Conservation (phyloP, 1,284 basidiomycete genomes). For the Trichosporon sp. region DNA sequence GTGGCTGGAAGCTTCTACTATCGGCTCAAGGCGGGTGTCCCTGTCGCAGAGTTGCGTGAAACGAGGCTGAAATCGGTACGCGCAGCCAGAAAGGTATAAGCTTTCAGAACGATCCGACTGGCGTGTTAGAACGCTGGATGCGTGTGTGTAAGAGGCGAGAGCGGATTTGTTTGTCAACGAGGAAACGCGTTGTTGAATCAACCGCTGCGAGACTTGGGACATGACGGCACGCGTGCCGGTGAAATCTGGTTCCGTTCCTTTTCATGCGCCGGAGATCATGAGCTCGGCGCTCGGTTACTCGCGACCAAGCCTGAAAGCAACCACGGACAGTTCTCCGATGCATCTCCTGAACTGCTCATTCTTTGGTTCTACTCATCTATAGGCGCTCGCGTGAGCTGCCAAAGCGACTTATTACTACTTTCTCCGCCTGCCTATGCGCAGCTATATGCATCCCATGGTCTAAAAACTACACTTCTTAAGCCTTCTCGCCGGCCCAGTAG, state of each 20-base stretch:
- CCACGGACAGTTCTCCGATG: neutral
- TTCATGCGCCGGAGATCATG: neutral
- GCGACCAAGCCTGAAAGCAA: neutral
- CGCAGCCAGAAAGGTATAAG: neutral
- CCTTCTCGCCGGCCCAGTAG: slow-evolving; percentile 36
- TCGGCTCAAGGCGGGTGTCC: neutral
- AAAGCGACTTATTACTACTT: neutral
- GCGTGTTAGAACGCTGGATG: neutral
- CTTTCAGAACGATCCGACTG: neutral
- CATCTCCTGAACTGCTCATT: neutral
- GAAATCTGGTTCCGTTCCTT: slow-evolving; percentile 1
- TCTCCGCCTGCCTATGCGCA: neutral
- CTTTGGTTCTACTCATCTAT: slow-evolving; percentile 1
- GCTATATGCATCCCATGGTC: slow-evolving; percentile 5
- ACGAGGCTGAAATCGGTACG: neutral
- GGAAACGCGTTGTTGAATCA: slow-evolving; percentile 1
- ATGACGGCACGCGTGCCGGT: neutral
- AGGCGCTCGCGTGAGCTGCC: neutral
- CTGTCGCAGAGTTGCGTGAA: neutral
- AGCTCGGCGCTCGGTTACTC: neutral
- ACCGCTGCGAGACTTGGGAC: neutral
- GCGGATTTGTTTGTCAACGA: neutral
- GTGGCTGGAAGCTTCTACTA: neutral
- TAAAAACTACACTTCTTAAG: slow-evolving; percentile 22
- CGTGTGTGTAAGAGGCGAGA: neutral